A percentile compares a stretch with the other conserved stretches of the same genome.
These are phyloP conservation scores for Metschnikowia corniflorae DNA, from an alignment of 805 yeast genomes.

Conservation along the genomic window DNA sequence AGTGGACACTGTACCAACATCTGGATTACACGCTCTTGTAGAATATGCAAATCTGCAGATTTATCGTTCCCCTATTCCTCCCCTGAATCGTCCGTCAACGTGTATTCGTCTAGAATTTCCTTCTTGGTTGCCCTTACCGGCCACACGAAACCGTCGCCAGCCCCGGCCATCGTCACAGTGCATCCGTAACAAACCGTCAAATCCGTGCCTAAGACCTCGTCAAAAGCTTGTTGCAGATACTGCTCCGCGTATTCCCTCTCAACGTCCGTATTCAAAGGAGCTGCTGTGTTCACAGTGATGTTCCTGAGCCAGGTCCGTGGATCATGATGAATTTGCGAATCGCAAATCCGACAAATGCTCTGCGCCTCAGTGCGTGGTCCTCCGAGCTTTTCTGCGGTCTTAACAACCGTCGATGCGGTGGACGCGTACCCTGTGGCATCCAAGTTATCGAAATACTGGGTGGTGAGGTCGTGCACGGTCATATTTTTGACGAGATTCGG, in stretches of 20 bases:
- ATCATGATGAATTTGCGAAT: conserved; percentile 47
- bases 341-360: conserved; percentile 54
- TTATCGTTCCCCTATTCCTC: neutral
- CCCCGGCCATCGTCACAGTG: conserved; percentile 54
- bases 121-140: conserved; percentile 32
- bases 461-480: conserved; percentile 77
- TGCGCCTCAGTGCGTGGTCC: conserved; percentile 36
- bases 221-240: conserved; percentile 14
- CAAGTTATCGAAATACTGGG: conserved; percentile 65
- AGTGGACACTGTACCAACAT: too few species aligned
- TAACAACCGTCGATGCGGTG: conserved; percentile 87
- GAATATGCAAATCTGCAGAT: too few species aligned
- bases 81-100: conserved; percentile 35
- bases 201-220: conserved; percentile 1
- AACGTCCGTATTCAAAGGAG: conserved; percentile 41
- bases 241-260: conserved; percentile 32
- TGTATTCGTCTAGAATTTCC: conserved; percentile 46
- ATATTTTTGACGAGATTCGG: conserved; percentile 55
- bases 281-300: conserved; percentile 60
- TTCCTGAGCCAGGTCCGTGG: conserved; percentile 65
- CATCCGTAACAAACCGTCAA: conserved; percentile 72
- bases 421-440: conserved; percentile 77
- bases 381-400: conserved; percentile 76
- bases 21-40: too few species aligned
- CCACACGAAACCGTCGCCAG: conserved; percentile 29